phyloP scores from a whole-genome alignment of 768 basidiomycete genomes.

The Psilocybe cyanescens region DNA sequence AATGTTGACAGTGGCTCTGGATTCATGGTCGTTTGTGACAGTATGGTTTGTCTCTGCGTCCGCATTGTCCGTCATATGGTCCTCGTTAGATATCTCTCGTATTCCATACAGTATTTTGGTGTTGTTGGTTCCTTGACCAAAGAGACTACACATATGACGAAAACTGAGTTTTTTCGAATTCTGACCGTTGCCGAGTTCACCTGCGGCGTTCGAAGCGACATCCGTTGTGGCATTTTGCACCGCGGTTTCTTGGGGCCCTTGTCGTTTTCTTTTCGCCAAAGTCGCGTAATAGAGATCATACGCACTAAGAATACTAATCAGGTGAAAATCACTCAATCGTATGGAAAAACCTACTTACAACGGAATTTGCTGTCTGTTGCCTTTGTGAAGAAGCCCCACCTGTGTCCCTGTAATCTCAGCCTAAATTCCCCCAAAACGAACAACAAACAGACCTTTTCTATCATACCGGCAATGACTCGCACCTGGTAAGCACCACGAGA shows the following conservation, averaged over 20 bases:
- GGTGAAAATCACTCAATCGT: background rate
- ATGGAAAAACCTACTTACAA: conserved; percentile 7
- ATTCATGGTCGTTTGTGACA: no score
- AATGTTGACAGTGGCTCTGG: no score
- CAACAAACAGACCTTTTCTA: conserved; percentile 11
- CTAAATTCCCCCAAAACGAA: background rate
- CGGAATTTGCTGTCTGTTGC: conserved; percentile 39
- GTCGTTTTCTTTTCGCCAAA: background rate
- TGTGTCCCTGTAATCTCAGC: conserved; percentile 10
- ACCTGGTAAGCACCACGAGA: conserved; percentile 55
- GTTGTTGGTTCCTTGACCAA: no score
- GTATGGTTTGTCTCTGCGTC: no score
- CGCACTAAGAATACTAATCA: background rate
- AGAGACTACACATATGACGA: no score
- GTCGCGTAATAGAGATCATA: conserved; percentile 12
- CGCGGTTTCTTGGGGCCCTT: background rate
- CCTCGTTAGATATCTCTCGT: no score
- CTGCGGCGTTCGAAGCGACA: no score
- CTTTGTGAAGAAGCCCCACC: conserved; percentile 45
- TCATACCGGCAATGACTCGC: conserved; percentile 47
- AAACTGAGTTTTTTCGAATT: no score
- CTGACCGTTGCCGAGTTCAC: no score
- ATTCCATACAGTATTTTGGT: no score
- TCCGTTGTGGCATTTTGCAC: no score
- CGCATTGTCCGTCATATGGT: no score